Evolutionary conservation across 768 basidiomycete genomes (phyloP).

Genomic region (Hygrophoropsis aurantiaca): DNA sequence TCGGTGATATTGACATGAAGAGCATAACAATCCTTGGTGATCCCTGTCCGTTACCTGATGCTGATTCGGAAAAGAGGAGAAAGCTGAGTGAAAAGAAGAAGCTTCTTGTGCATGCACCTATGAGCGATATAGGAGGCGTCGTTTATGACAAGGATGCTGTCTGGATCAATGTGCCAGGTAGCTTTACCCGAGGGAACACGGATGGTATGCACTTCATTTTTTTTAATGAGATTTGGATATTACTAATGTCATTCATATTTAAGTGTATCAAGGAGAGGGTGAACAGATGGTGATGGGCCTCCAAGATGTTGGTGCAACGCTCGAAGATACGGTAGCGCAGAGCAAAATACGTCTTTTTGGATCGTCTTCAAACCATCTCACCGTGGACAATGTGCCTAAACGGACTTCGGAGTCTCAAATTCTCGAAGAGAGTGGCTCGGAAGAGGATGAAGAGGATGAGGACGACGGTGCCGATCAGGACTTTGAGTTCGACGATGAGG

Average conservation of each 20-base stretch:
- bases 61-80: slow-evolving; percentile 85
- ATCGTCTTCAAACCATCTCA: slow-evolving; percentile 73
- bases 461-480: slow-evolving; percentile 30
- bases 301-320: slow-evolving; percentile 80
- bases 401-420: background rate
- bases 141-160: slow-evolving; percentile 98
- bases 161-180: slow-evolving; percentile 96
- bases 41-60: slow-evolving; percentile 92
- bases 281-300: slow-evolving; percentile 98
- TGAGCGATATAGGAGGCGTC: slow-evolving; percentile 97
- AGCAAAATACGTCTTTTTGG: slow-evolving; percentile 85
- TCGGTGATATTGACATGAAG: slow-evolving; percentile 83
- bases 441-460: slow-evolving; percentile 28
- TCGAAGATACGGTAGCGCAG: slow-evolving; percentile 78
- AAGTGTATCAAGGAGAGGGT: slow-evolving; percentile 87
- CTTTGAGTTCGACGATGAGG: slow-evolving; percentile 23
- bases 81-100: slow-evolving; percentile 96
- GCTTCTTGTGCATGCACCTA: slow-evolving; percentile 89
- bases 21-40: slow-evolving; percentile 79
- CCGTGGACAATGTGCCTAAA: slow-evolving; percentile 35
- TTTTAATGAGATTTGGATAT: background rate
- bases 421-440: slow-evolving; percentile 34
- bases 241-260: slow-evolving; percentile 1
- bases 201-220: slow-evolving; percentile 46
- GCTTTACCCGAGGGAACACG: slow-evolving; percentile 76